phyloP scores from a whole-genome alignment of 192 early-diverging fungal genomes.

The Globomyces pollinis-pini region DNA sequence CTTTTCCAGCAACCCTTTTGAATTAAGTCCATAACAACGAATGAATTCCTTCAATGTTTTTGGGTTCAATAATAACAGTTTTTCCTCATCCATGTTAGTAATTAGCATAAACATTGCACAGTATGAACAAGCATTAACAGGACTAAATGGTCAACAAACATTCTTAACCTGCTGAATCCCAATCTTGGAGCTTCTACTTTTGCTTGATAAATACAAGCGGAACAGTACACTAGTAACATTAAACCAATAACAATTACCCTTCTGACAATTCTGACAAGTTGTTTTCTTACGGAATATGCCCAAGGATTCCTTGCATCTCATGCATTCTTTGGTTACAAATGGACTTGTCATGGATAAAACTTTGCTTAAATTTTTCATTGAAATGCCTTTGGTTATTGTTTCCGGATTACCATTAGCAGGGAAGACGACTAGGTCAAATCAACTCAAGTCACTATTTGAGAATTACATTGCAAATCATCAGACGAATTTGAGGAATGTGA shows the following conservation, averaged over 20 bases:
- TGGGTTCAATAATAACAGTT: conserved; percentile 11
- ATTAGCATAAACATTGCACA: background rate
- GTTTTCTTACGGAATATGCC: background rate
- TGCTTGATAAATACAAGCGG: background rate
- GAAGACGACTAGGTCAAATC: conserved; percentile 72
- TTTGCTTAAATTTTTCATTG: no score
- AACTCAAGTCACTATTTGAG: conserved; percentile 59
- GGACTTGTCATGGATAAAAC: no score
- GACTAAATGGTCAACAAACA: background rate
- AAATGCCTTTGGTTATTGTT: conserved; percentile 89
- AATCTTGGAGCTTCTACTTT: background rate
- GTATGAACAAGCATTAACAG: background rate
- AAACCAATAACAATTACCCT: conserved; percentile 4
- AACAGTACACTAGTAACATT: no score
- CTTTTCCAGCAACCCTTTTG: conserved; percentile 18
- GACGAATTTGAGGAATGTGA: conserved; percentile 13
- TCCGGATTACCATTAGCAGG: conserved; percentile 85
- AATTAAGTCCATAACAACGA: conserved; percentile 13
- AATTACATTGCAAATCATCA: conserved; percentile 17
- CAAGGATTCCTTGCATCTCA: background rate
- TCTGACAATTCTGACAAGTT: background rate
- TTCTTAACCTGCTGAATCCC: background rate
- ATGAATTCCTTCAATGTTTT: conserved; percentile 20
- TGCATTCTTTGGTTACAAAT: background rate
- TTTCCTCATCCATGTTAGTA: background rate